Conservation (phyloP, 352 stramenopile species). For the Poterioochromonas sp. region DNA sequence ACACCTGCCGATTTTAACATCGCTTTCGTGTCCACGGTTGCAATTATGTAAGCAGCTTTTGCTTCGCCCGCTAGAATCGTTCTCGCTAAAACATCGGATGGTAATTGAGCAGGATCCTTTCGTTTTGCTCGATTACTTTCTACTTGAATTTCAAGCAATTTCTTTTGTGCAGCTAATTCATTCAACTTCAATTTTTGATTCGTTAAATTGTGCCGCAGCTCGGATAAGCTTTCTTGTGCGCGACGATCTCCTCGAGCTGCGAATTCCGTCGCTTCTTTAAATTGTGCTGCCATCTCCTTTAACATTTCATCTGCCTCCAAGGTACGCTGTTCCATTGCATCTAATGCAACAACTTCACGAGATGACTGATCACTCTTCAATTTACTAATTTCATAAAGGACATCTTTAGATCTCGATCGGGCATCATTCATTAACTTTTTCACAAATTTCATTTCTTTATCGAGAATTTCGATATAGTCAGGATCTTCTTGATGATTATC, state of each 20-base stretch:
- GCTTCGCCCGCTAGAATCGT: background rate
- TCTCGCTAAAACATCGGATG: slow-evolving; percentile 2
- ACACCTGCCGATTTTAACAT: slow-evolving; percentile 15
- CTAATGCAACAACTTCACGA: slow-evolving; percentile 18
- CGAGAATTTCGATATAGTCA: background rate
- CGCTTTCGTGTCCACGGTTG: background rate
- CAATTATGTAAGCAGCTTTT: slow-evolving; percentile 17
- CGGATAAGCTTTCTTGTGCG: background rate
- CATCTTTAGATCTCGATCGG: background rate
- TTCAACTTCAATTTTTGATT: slow-evolving; percentile 16
- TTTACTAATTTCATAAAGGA: slow-evolving; percentile 1
- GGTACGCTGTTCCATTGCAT: background rate
- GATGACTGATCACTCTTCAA: slow-evolving; percentile 30
- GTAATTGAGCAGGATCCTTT: background rate
- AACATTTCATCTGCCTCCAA: background rate
- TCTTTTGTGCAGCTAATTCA: slow-evolving; percentile 18
- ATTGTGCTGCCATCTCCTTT: background rate
- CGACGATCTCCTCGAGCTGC: background rate
- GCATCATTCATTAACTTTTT: slow-evolving; percentile 1
- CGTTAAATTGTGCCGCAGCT: slow-evolving; percentile 20
- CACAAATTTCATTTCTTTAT: slow-evolving; percentile 10
- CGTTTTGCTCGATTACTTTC: slow-evolving; percentile 26
- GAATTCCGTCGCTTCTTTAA: background rate
- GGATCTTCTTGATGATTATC: background rate
- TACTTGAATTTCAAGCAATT: slow-evolving; percentile 27